These are phyloP conservation scores for Paramecium pentaurelia DNA, from an alignment of 73 alveolate species.

Conservation along the genomic window DNA sequence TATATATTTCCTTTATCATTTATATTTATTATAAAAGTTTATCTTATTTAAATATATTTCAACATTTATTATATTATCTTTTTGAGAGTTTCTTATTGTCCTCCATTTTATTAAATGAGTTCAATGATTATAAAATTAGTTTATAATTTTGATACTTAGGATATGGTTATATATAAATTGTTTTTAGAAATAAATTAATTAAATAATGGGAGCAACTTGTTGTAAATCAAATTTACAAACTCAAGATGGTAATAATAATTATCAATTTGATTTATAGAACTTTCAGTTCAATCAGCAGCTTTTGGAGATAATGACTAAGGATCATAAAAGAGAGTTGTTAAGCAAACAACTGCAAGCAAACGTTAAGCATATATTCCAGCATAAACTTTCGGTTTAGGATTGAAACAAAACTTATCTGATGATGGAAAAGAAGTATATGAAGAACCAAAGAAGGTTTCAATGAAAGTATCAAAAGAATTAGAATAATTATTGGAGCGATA, in stretches of 20 bases:
- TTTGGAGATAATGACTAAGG: slow-evolving; percentile 17
- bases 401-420: slow-evolving; percentile 32
- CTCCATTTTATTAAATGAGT: neutral
- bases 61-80: no score
- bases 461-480: slow-evolving; percentile 43
- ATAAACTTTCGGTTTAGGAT: slow-evolving; percentile 20
- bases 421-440: neutral
- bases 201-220: slow-evolving; percentile 52
- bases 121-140: neutral
- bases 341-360: neutral
- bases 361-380: slow-evolving; percentile 31
- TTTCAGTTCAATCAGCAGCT: slow-evolving; percentile 40
- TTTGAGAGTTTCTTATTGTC: neutral
- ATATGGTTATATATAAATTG: neutral
- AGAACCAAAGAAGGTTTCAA: slow-evolving; percentile 24
- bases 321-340: neutral
- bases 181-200: neutral
- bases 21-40: no score
- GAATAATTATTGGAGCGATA: slow-evolving; percentile 31
- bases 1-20: no score
- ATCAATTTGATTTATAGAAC: neutral
- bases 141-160: neutral
- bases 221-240: neutral
- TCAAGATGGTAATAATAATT: slow-evolving; percentile 2
- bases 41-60: no score